Evolutionary conservation across 148 eudicot species (phyloP), one percentile per base, ranked within the genome.

Genomic region (Rhododendron mucronatum): DNA sequence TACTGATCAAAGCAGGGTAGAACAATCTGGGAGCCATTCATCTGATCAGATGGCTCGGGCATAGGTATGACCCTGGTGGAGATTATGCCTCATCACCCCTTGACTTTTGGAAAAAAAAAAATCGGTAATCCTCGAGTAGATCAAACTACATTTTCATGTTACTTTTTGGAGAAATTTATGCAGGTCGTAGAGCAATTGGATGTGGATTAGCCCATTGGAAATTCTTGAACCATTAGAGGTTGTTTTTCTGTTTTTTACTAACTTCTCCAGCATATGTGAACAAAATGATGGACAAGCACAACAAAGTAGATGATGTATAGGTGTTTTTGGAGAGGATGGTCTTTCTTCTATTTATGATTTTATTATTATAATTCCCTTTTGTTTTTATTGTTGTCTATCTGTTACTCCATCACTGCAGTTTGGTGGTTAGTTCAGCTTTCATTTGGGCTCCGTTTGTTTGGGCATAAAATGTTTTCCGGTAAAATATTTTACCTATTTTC

Each of bases 1-100:
- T 53, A 84, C 81, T 28, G 93, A 90, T 33, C 76, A 71, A 82
- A 88, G 86, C 84, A 88, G 77, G 80, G 85, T 71, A 73, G 95
- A 82, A 63, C 90, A 87, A 78, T 88, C 78, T 39, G 89, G 88
- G 84, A 88, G 69, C 82, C 89, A 77, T 44, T 76, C 81, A 82
- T 89, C 92, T 69, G 88, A 88, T 30, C 76, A 71, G 82, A 82
- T 88, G 69, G 81, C 81, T 78, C 83, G 30, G 37, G 82, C 84
- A 84, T 89, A 88, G 83, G 35, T 21, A 30, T 47, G 78, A 69
- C 78, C 39, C 47, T 26, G 55, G 44, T 65, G 78, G 73, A 65
- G 45, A 45, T 12, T 67, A 5, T 45, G 61, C 61, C 78, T 41
- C 21, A 5, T 57, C 50, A 37, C 55, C 78, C 41, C 28, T 69